Percentiles rank a stretch among this genome's conserved stretches.
These are phyloP conservation scores for Termitomyces bulborhizus DNA, from an alignment of 768 basidiomycete genomes.

Conservation along the genomic window DNA sequence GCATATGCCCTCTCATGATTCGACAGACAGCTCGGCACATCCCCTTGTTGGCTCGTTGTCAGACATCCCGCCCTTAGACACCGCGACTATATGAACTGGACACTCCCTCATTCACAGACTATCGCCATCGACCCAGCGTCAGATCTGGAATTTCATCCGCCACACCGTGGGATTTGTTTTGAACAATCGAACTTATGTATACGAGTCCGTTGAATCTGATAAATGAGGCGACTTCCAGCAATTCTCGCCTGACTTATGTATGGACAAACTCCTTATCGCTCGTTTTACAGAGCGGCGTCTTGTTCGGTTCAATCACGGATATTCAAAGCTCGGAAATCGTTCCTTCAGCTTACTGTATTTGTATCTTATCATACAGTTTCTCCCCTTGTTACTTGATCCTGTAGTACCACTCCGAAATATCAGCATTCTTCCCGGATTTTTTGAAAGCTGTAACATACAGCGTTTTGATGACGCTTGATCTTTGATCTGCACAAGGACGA, in stretches of 20 bases:
- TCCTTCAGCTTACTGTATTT: not conserved
- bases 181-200: no score
- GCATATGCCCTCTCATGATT: not conserved
- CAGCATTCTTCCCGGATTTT: not conserved
- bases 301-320: not conserved
- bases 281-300: not conserved
- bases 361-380: not conserved
- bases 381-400: not conserved
- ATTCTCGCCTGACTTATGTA: not conserved
- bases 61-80: not conserved
- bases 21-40: not conserved
- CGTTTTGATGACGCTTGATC: not conserved
- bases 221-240: not conserved
- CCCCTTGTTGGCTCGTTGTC: not conserved
- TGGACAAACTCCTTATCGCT: not conserved
- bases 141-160: not conserved
- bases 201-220: not conserved
- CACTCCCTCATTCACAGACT: not conserved
- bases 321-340: not conserved
- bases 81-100: not conserved
- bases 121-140: not conserved
- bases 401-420: not conserved
- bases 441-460: not conserved
- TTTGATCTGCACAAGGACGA: no score
- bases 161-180: not conserved